Evolutionary conservation across 768 basidiomycete species (phyloP), one percentile per base, ranked within the genome.

Genomic region (Hericium erinaceus): DNA sequence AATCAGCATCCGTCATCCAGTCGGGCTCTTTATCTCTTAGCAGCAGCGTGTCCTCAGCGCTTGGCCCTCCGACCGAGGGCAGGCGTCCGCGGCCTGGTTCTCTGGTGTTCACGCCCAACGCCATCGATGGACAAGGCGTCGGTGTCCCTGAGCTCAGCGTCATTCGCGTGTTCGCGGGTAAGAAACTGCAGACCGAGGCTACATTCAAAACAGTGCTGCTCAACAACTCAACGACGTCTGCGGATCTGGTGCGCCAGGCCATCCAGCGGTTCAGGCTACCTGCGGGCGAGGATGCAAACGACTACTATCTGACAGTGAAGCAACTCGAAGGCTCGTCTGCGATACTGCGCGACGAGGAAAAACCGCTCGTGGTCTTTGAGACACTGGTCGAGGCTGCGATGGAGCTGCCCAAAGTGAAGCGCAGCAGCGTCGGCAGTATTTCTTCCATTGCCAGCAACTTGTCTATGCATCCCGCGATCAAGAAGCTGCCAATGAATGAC

Each of bases 151-250:
- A 94, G 55, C 80, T 99, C 56, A 97, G 88, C 64, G 97, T 99
- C 60, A 86, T 99, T 53, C 89, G 97, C 24, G 84, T 99, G 40
- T 99, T 99, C 67, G 95, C 95, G 0, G 97, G 95, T 28, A 84
- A 87, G 62, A 80, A 91, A 62, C 68, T 98, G 61, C 85, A 93
- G 68, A 92, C 93, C 0, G 95, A 98, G 64, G 92, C 94, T 2
- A 97, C 95, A 5, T 99, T 99, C 80, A 98, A 98, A 75, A 98
- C 97, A 6, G 97, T 95, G 1, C 73, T 98, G 16, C 80, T 98
- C 57, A 98, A 95, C 65, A 75, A 88, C 4, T 84, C 84, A 0
- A 98, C 95, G 0, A 89, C 87, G 0, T 82, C 92, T 0, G 73
- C 77, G 0, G 95, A 97, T 58, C 82, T 99, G 44, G 80, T 98